phyloP scores from a whole-genome alignment of 768 basidiomycete species.

The Ramaria rubella region DNA sequence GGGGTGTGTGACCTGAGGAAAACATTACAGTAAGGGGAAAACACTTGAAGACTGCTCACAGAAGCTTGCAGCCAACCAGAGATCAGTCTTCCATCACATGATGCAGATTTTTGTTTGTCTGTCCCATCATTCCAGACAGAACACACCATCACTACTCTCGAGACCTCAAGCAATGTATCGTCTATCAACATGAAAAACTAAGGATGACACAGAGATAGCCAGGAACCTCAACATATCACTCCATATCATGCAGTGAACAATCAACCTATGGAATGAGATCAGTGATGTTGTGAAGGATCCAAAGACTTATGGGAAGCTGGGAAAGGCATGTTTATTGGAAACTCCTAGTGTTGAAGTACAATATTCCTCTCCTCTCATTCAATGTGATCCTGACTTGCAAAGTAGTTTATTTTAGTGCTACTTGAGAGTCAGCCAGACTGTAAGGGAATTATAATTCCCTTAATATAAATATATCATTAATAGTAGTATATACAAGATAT shows the following conservation, averaged over 20 bases:
- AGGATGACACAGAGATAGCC: neutral
- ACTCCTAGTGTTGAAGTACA: neutral
- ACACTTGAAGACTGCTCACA: conserved; percentile 38
- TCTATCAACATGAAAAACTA: neutral
- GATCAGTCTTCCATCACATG: too few relatives aligned
- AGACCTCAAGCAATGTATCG: neutral
- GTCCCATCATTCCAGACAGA: too few relatives aligned
- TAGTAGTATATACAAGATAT: too few relatives aligned
- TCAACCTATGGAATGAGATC: neutral
- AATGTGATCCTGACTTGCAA: neutral
- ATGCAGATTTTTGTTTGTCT: too few relatives aligned
- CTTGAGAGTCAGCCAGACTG: neutral
- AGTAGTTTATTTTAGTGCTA: neutral
- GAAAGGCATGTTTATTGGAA: neutral
- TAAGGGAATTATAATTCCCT: too few relatives aligned
- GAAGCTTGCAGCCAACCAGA: too few relatives aligned
- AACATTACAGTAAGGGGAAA: conserved; percentile 90
- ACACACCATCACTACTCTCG: neutral
- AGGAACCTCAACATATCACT: neutral
- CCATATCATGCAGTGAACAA: neutral
- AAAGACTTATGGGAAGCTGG: neutral
- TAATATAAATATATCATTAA: too few relatives aligned
- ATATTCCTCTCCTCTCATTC: neutral
- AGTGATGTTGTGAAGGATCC: neutral
- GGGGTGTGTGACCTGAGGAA: conserved; percentile 65